These are phyloP conservation scores for Trypanosoma avium DNA, from an alignment of 208 protist species.

Conservation along the genomic window DNA sequence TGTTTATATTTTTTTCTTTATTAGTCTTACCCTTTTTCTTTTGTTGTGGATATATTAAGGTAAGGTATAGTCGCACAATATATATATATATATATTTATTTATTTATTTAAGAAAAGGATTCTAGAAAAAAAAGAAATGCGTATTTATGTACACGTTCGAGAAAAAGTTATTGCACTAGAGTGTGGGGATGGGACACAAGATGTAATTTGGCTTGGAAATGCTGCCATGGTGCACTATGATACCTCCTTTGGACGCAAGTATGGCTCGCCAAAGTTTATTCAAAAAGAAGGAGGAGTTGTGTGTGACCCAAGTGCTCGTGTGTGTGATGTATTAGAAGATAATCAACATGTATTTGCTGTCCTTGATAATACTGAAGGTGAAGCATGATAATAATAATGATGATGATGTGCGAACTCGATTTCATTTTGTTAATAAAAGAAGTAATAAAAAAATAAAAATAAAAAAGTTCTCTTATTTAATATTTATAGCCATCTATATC, in stretches of 20 bases:
- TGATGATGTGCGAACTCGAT: too few species aligned
- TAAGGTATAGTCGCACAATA: too few species aligned
- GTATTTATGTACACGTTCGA: slow-evolving; percentile 79
- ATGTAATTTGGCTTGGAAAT: slow-evolving; percentile 80
- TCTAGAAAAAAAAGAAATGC: slow-evolving; percentile 37
- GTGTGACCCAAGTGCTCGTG: slow-evolving; percentile 61
- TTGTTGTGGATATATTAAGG: too few species aligned
- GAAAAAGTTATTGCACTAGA: slow-evolving; percentile 81
- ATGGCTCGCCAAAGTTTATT: slow-evolving; percentile 67
- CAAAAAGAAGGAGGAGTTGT: slow-evolving; percentile 81
- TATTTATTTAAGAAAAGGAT: slow-evolving; percentile 4
- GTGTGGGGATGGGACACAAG: slow-evolving; percentile 87
- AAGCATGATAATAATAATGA: not conserved
- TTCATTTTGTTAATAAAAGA: too few species aligned
- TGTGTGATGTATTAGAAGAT: slow-evolving; percentile 82
- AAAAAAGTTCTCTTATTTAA: too few species aligned
- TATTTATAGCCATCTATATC: too few species aligned
- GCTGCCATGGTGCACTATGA: slow-evolving; percentile 92
- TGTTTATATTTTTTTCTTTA: too few species aligned
- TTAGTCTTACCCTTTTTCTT: too few species aligned
- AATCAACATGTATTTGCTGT: slow-evolving; percentile 84
- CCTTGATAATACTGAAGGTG: slow-evolving; percentile 33
- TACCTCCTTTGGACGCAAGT: slow-evolving; percentile 56
- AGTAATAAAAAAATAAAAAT: not conserved
- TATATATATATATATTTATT: too few species aligned